These are phyloP conservation scores for Didymella pinodella DNA, from an alignment of 2,329 filamentous ascomycete genomes.

Conservation along the genomic window DNA sequence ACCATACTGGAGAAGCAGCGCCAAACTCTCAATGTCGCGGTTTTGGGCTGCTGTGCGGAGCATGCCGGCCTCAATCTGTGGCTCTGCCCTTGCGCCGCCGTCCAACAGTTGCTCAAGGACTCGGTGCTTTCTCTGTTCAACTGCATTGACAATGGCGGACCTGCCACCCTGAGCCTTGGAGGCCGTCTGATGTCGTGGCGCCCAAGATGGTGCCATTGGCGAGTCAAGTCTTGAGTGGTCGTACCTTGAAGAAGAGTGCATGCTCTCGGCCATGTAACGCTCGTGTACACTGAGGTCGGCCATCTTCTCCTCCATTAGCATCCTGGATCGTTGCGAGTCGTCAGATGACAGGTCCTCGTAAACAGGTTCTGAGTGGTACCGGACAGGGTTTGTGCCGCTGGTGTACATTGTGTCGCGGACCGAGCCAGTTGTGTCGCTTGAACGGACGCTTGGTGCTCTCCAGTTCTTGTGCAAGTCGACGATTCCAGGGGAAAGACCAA, in stretches of 20 bases:
- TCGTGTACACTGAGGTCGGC: slow-evolving; percentile 36
- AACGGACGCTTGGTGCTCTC: slow-evolving; percentile 40
- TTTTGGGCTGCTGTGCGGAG: slow-evolving; percentile 42
- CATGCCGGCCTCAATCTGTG: slow-evolving; percentile 43
- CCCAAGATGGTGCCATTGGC: slow-evolving; percentile 27
- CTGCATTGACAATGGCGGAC: slow-evolving; percentile 59
- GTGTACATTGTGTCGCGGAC: slow-evolving; percentile 41
- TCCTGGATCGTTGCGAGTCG: slow-evolving; percentile 34
- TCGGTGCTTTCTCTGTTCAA: slow-evolving; percentile 70
- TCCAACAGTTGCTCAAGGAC: slow-evolving; percentile 53
- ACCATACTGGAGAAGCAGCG: slow-evolving; percentile 40
- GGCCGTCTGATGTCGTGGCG: slow-evolving; percentile 31
- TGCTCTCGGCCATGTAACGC: slow-evolving; percentile 34
- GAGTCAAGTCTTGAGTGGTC: slow-evolving; percentile 26
- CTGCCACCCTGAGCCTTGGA: slow-evolving; percentile 47
- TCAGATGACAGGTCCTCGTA: slow-evolving; percentile 36
- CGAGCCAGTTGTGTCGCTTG: slow-evolving; percentile 32
- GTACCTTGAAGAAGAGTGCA: slow-evolving; percentile 25
- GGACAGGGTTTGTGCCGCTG: slow-evolving; percentile 22
- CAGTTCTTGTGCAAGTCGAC: slow-evolving; percentile 41
- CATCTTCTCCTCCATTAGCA: slow-evolving; percentile 37
- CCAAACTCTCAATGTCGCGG: slow-evolving; percentile 41
- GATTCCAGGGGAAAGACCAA: slow-evolving; percentile 27
- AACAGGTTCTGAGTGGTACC: slow-evolving; percentile 33
- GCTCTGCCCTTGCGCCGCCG: slow-evolving; percentile 42